phyloP scores from a whole-genome alignment of 2,329 filamentous ascomycete species.

The Xylariaceae sp. region DNA sequence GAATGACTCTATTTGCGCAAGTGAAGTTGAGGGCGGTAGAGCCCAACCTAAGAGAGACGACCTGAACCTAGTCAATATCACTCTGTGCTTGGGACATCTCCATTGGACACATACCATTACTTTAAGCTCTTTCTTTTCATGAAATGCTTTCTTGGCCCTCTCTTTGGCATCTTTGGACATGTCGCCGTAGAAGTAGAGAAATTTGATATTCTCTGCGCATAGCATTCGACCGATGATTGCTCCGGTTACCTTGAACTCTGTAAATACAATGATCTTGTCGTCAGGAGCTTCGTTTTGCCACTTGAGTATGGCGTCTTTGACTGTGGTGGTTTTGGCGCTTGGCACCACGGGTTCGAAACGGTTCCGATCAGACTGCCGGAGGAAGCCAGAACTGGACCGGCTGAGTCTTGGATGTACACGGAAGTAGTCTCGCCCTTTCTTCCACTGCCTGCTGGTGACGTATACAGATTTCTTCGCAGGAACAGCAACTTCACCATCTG shows the following conservation, averaged over 20 bases:
- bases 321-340: constrained; percentile 14
- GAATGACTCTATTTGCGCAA: constrained; percentile 51
- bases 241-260: constrained; percentile 24
- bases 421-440: constrained; percentile 2
- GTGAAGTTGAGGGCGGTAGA: constrained; percentile 41
- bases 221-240: constrained; percentile 38
- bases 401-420: constrained; percentile 1
- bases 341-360: constrained; percentile 1
- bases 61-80: constrained; percentile 21
- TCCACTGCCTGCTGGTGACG: not conserved
- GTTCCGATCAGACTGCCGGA: constrained; percentile 4
- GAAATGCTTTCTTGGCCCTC: constrained; percentile 25
- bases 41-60: constrained; percentile 36
- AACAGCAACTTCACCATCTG: not conserved
- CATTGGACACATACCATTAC: constrained; percentile 35
- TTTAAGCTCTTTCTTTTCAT: constrained; percentile 9
- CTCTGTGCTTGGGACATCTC: not conserved
- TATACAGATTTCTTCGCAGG: not conserved
- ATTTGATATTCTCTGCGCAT: constrained; percentile 25
- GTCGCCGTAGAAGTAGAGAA: constrained; percentile 38
- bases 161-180: constrained; percentile 16
- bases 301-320: constrained; percentile 10
- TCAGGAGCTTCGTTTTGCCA: constrained; percentile 12
- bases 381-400: constrained; percentile 4
- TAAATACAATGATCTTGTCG: constrained; percentile 18